Evolutionary conservation across 768 basidiomycete genomes (phyloP), one percentile per base, ranked within the genome.

Genomic region (Cystobasidium onofrii): DNA sequence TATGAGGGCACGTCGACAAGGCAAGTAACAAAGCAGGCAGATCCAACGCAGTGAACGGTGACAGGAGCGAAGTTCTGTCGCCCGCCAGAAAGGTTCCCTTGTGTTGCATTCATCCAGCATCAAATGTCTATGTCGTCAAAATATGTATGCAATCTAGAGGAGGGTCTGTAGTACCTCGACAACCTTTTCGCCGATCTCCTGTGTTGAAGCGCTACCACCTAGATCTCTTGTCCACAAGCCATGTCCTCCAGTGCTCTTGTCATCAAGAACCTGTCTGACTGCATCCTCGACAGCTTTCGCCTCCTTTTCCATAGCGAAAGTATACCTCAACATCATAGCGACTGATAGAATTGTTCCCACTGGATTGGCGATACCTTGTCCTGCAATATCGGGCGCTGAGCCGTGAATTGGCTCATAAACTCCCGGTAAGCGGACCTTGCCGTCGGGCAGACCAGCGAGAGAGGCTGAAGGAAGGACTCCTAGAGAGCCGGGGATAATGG

Each of bases 401-500:
- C 78, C 79, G 76, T 80, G 79, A 76, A 96, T 96, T 63, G 96
- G 96, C 83, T 99, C 96, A 84, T 99, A 99, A 52, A 99, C 83
- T 50, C 96, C 96, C 20, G 86, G 82, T 1, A 90, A 87, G 80
- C 89, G 90, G 81, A 89, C 89, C 75, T 86, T 84, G 31, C 86
- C 83, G 86, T 88, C 76, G 84, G 77, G 69, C 75, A 80, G 90
- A 55, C 92, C 93, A 1, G 94, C 91, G 10, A 99, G 87, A 17
- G 94, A 97, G 34, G 96, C 96, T 15, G 96, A 98, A 17, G 96
- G 95, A 17, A 98, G 85, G 25, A 99, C 86, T 64, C 96, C 96
- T 12, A 99, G 88, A 33, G 96, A 98, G 20, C 96, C 96, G 20
- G 95, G 95, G 78, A 99, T 97, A 77, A 98, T 92, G 77, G 94